Conservation (phyloP, 1,284 basidiomycete species). For the Mrakiaceae sp. region DNA sequence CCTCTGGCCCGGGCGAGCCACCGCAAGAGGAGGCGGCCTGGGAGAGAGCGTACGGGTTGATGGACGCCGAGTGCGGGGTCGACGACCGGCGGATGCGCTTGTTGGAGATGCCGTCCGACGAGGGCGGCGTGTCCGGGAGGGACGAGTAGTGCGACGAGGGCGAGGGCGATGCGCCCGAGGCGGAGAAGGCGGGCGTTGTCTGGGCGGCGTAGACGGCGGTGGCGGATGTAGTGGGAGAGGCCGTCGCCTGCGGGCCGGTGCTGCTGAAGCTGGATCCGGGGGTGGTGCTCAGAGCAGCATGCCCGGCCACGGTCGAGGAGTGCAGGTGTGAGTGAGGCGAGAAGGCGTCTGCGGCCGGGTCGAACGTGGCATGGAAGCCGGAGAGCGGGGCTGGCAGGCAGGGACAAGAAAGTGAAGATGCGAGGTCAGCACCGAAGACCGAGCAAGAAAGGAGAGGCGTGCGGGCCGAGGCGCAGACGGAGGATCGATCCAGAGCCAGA, state of each 20-base stretch:
- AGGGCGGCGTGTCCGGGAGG: constrained; percentile 13
- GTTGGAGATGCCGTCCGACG: not conserved
- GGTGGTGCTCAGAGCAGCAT: too few species aligned
- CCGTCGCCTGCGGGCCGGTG: not conserved
- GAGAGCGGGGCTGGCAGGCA: too few species aligned
- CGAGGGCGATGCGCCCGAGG: not conserved
- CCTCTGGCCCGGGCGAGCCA: constrained; percentile 8
- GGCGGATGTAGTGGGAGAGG: not conserved
- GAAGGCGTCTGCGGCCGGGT: too few species aligned
- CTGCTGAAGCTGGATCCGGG: too few species aligned
- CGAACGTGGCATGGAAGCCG: too few species aligned
- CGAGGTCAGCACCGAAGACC: too few species aligned
- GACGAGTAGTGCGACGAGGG: constrained; percentile 11
- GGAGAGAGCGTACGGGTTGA: constrained; percentile 11
- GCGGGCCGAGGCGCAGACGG: too few species aligned
- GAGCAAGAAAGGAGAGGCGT: too few species aligned
- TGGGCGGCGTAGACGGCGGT: not conserved
- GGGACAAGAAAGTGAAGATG: too few species aligned
- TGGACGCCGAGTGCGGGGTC: not conserved
- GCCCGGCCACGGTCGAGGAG: too few species aligned
- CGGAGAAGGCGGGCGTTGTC: not conserved
- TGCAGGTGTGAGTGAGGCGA: too few species aligned
- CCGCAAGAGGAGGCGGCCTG: not conserved
- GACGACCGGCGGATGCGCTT: not conserved
- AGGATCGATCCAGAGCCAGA: too few species aligned